Percentiles rank a stretch among this genome's conserved stretches.
These are phyloP conservation scores for Naganishia albida DNA, from an alignment of 1,284 basidiomycete species.

Conservation along the genomic window DNA sequence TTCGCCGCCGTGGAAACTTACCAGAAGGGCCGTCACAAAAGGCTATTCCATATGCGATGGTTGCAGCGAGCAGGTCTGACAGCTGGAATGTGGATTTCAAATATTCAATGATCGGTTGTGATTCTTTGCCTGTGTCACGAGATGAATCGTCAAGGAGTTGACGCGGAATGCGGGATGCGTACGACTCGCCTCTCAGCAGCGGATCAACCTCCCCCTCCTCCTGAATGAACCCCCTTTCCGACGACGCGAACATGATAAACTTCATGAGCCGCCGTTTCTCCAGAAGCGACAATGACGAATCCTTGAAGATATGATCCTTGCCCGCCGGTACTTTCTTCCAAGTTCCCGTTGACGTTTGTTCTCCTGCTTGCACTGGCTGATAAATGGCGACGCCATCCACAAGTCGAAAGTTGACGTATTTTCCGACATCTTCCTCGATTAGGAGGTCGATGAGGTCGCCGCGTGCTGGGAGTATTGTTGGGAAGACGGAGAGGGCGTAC, in stretches of 20 bases:
- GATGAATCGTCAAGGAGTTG: background rate
- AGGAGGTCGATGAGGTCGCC: slow-evolving; percentile 80
- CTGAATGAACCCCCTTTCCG: slow-evolving; percentile 62
- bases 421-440: slow-evolving; percentile 79
- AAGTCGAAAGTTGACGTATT: slow-evolving; percentile 85
- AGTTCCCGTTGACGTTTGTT: slow-evolving; percentile 13
- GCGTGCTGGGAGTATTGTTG: slow-evolving; percentile 75
- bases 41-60: slow-evolving; percentile 72
- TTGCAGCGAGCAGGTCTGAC: slow-evolving; percentile 60
- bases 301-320: slow-evolving; percentile 93
- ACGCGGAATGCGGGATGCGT: slow-evolving; percentile 57
- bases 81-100: slow-evolving; percentile 60
- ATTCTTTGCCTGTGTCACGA: background rate
- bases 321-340: slow-evolving; percentile 73
- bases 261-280: slow-evolving; percentile 94
- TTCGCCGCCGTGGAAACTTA: slow-evolving; percentile 4
- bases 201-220: slow-evolving; percentile 11
- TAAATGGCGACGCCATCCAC: slow-evolving; percentile 66
- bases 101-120: slow-evolving; percentile 7
- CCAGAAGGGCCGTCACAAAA: slow-evolving; percentile 57
- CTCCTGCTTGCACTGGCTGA: slow-evolving; percentile 28
- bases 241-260: slow-evolving; percentile 78
- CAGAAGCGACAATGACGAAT: slow-evolving; percentile 70
- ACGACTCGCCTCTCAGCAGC: slow-evolving; percentile 43
- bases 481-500: slow-evolving; percentile 82